Evolutionary conservation across 495 filamentous ascomycete species (phyloP).

Genomic region (Polyplosphaeria fusca): DNA sequence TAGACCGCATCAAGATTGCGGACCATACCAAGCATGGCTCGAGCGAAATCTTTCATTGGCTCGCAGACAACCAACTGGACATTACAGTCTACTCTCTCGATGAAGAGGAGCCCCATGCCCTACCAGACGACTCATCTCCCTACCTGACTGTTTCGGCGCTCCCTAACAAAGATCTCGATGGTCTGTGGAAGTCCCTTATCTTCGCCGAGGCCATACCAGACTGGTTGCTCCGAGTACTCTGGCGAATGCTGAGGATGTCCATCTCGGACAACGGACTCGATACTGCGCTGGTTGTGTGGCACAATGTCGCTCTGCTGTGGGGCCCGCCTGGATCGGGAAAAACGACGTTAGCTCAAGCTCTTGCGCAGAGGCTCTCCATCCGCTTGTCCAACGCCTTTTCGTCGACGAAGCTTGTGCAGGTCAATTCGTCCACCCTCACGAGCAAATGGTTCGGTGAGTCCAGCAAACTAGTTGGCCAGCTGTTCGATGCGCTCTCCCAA

Average conservation of each 20-base stretch:
- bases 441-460: slow-evolving; percentile 57
- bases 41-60: slow-evolving; percentile 10
- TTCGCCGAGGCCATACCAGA: slow-evolving; percentile 50
- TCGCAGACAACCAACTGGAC: slow-evolving; percentile 31
- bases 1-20: slow-evolving; percentile 35
- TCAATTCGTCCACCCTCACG: slow-evolving; percentile 51
- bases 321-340: slow-evolving; percentile 59
- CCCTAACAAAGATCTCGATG: slow-evolving; percentile 46
- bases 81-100: slow-evolving; percentile 36
- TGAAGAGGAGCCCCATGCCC: slow-evolving; percentile 6
- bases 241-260: slow-evolving; percentile 41
- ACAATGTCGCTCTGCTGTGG: slow-evolving; percentile 47
- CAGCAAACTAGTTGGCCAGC: slow-evolving; percentile 50
- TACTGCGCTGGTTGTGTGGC: slow-evolving; percentile 35
- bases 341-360: slow-evolving; percentile 46
- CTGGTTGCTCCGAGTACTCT: slow-evolving; percentile 46
- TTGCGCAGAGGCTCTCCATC: slow-evolving; percentile 58
- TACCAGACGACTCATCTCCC: slow-evolving; percentile 15
- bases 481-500: slow-evolving; percentile 49
- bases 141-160: slow-evolving; percentile 40
- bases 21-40: slow-evolving; percentile 29
- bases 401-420: slow-evolving; percentile 48
- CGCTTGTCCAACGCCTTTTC: slow-evolving; percentile 48
- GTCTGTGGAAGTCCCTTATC: slow-evolving; percentile 53
- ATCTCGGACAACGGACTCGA: slow-evolving; percentile 31